Evolutionary conservation across 257 asterid species (phyloP).

Genomic region (Salvia rosmarinus): DNA sequence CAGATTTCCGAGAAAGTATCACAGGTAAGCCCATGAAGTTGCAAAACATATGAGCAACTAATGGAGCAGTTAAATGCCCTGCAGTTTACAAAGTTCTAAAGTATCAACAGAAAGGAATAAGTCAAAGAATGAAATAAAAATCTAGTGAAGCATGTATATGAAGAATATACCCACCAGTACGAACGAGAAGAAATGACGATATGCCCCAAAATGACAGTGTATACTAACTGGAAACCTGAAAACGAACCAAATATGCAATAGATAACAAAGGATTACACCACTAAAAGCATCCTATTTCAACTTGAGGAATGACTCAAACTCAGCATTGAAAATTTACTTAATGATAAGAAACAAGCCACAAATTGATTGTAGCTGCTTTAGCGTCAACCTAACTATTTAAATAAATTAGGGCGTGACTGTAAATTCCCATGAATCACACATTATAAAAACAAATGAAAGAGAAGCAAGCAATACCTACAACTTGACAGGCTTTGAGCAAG

Average conservation of each 20-base stretch:
- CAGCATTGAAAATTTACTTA: conserved; percentile 17
- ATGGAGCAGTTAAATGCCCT: conserved; percentile 88
- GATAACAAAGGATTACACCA: not conserved
- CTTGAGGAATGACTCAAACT: conserved; percentile 5
- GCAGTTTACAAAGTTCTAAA: conserved; percentile 30
- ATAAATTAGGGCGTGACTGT: not conserved
- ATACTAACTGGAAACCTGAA: conserved; percentile 93
- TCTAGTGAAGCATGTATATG: not conserved
- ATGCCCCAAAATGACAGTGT: conserved; percentile 90
- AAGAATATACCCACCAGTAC: conserved; percentile 67
- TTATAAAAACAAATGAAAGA: conserved; percentile 26
- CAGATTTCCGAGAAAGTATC: conserved; percentile 60
- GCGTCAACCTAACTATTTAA: conserved; percentile 5
- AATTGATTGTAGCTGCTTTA: not conserved
- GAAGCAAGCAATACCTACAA: conserved; percentile 67
- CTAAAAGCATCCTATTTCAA: conserved; percentile 14
- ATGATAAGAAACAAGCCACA: conserved; percentile 15
- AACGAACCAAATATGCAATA: conserved; percentile 22
- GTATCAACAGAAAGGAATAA: conserved; percentile 22
- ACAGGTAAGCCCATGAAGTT: conserved; percentile 90
- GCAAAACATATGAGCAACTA: conserved; percentile 88
- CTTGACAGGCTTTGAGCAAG: conserved; percentile 62
- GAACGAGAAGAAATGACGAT: conserved; percentile 83
- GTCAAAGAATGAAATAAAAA: not conserved
- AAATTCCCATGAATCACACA: not conserved